A percentile compares a stretch with the other conserved stretches of the same genome.
These are phyloP conservation scores for Wickerhamomyces sp. DNA, from an alignment of 1,139 yeast genomes.

Conservation along the genomic window DNA sequence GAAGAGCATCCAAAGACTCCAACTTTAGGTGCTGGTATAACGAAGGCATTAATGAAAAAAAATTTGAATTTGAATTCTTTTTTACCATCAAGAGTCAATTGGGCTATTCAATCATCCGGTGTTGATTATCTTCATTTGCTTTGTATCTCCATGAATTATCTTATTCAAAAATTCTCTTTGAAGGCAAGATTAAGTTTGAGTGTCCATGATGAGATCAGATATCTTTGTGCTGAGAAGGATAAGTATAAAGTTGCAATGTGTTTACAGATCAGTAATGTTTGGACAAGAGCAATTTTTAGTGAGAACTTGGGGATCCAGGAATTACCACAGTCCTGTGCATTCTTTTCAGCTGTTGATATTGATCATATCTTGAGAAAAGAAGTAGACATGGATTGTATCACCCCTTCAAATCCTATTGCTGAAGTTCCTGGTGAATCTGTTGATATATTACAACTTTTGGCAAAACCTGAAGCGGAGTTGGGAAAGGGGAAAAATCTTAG, in stretches of 20 bases:
- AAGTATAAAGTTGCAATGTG: constrained; percentile 73
- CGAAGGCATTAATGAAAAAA: constrained; percentile 68
- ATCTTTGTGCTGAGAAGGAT: constrained; percentile 68
- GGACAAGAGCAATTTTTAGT: constrained; percentile 97
- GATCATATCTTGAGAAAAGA: constrained; percentile 88
- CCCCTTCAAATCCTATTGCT: constrained; percentile 76
- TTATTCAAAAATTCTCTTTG: constrained; percentile 58
- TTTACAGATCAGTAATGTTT: constrained; percentile 80
- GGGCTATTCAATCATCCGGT: constrained; percentile 98
- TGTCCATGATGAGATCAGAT: constrained; percentile 94
- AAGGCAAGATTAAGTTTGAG: constrained; percentile 80
- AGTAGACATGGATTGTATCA: constrained; percentile 79
- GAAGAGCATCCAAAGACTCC: constrained; percentile 86
- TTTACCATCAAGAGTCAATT: constrained; percentile 87
- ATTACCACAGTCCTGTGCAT: constrained; percentile 92
- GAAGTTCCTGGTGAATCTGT: constrained; percentile 78
- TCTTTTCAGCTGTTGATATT: constrained; percentile 89
- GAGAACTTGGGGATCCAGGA: constrained; percentile 88
- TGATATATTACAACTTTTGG: constrained; percentile 50
- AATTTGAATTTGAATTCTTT: constrained; percentile 65
- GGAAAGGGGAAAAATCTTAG: constrained; percentile 14
- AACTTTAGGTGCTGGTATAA: constrained; percentile 87
- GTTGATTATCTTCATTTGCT: constrained; percentile 90
- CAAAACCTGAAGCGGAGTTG: constrained; percentile 25
- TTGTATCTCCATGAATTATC: constrained; percentile 82